Evolutionary conservation across 2,329 filamentous ascomycete genomes (phyloP).

Genomic region (Pyrenochaeta sp.): DNA sequence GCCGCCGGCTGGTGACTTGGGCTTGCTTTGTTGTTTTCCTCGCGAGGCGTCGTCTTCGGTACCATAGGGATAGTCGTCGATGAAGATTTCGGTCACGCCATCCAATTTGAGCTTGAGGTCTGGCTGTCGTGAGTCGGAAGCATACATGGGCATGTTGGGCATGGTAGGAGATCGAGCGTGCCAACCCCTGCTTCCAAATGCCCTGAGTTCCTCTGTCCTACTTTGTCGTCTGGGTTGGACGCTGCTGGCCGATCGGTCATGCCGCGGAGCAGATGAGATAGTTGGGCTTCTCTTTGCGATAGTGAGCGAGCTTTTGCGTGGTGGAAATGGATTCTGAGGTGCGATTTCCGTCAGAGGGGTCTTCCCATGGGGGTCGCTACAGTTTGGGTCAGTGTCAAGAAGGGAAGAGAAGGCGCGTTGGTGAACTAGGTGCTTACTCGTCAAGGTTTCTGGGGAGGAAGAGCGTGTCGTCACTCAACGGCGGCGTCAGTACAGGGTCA

Average conservation of each 20-base stretch:
- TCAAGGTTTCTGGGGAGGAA: constrained; percentile 50
- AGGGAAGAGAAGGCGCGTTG: constrained; percentile 5
- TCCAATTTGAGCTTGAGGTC: constrained; percentile 47
- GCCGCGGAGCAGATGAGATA: constrained; percentile 32
- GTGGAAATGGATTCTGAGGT: constrained; percentile 33
- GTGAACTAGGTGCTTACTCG: constrained; percentile 37
- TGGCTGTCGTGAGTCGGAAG: constrained; percentile 34
- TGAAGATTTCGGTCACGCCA: constrained; percentile 47
- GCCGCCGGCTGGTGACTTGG: constrained; percentile 59
- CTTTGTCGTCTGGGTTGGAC: constrained; percentile 38
- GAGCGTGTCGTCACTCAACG: constrained; percentile 42
- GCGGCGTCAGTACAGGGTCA: constrained; percentile 39
- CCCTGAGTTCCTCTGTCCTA: constrained; percentile 36
- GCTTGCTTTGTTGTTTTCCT: constrained; percentile 40
- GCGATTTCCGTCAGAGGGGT: constrained; percentile 38
- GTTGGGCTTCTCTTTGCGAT: constrained; percentile 18
- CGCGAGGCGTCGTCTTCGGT: constrained; percentile 33
- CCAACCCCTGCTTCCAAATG: constrained; percentile 22
- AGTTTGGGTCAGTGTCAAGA: constrained; percentile 26
- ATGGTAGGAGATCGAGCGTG: constrained; percentile 49
- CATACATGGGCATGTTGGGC: constrained; percentile 49
- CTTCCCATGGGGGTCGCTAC: constrained; percentile 46
- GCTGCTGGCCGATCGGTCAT: constrained; percentile 49
- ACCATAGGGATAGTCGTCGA: constrained; percentile 46
- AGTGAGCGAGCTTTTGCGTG: constrained; percentile 31